Evolutionary conservation across 208 protist genomes (phyloP).

Genomic region (Leishmania tarentolae): DNA sequence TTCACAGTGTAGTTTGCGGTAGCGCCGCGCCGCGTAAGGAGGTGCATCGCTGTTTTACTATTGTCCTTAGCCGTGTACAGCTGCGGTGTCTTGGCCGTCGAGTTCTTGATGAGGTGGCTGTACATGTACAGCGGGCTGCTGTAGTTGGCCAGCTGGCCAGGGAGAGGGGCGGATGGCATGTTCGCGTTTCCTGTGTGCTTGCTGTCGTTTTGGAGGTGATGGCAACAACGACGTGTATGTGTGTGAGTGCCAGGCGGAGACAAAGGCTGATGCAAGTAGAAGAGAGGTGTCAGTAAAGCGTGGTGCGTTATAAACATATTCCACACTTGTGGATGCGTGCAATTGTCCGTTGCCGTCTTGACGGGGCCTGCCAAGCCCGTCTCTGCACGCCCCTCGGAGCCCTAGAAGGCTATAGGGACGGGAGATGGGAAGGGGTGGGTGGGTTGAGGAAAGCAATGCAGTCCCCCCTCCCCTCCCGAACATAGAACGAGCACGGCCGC

Average conservation of each 20-base stretch:
- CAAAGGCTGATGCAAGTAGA: not conserved
- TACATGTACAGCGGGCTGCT: conserved; percentile 85
- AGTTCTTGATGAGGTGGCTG: conserved; percentile 71
- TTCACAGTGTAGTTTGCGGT: conserved; percentile 65
- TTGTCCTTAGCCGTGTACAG: conserved; percentile 91
- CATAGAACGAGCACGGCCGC: no score
- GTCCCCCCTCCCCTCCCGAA: not conserved
- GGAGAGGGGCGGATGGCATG: conserved; percentile 78
- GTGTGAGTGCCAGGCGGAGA: not conserved
- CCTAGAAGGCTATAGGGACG: not conserved
- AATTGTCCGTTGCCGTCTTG: not conserved
- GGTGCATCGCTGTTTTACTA: conserved; percentile 82
- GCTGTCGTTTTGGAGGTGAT: not conserved
- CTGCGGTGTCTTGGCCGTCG: conserved; percentile 50
- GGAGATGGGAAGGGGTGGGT: not conserved
- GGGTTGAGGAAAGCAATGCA: not conserved
- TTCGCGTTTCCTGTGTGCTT: not conserved
- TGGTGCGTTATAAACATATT: not conserved
- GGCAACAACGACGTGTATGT: not conserved
- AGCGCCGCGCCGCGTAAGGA: conserved; percentile 50
- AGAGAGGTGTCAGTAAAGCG: not conserved
- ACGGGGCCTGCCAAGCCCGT: not conserved
- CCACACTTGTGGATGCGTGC: not conserved
- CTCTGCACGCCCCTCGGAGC: not conserved
- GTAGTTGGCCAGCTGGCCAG: conserved; percentile 57